These are phyloP conservation scores for Diaporthe aspalathi DNA, from an alignment of 2,329 filamentous ascomycete genomes.

Conservation along the genomic window DNA sequence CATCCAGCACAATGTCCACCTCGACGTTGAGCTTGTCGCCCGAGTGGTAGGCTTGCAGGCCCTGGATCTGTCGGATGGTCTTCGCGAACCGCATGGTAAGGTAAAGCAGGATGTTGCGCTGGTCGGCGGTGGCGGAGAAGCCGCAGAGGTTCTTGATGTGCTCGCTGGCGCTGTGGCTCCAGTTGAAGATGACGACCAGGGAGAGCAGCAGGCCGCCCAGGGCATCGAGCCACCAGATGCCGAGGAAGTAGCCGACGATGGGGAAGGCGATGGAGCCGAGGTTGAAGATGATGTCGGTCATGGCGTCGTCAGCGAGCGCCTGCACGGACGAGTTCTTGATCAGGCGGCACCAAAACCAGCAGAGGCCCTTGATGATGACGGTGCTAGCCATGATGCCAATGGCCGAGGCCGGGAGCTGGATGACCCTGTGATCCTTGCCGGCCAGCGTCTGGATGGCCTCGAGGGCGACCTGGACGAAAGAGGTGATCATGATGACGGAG, in stretches of 20 bases:
- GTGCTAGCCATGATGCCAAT: slow-evolving; percentile 85
- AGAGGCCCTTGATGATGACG: slow-evolving; percentile 82
- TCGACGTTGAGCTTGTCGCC: slow-evolving; percentile 86
- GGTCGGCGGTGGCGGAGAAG: slow-evolving; percentile 81
- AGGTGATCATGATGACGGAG: slow-evolving; percentile 87
- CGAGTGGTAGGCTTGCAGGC: slow-evolving; percentile 84
- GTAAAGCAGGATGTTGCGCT: slow-evolving; percentile 88
- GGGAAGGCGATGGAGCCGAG: slow-evolving; percentile 89
- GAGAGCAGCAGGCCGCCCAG: slow-evolving; percentile 84
- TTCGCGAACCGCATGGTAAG: slow-evolving; percentile 94
- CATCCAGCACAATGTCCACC: slow-evolving; percentile 86
- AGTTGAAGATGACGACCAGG: slow-evolving; percentile 81
- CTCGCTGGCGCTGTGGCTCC: slow-evolving; percentile 77
- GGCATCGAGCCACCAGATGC: slow-evolving; percentile 86
- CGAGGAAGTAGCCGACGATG: slow-evolving; percentile 79
- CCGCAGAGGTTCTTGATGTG: slow-evolving; percentile 87
- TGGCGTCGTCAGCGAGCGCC: slow-evolving; percentile 66
- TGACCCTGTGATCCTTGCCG: slow-evolving; percentile 71
- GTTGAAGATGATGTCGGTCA: slow-evolving; percentile 83
- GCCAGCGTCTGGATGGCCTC: slow-evolving; percentile 75
- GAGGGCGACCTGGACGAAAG: slow-evolving; percentile 81
- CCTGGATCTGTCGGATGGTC: slow-evolving; percentile 87
- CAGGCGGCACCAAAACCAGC: slow-evolving; percentile 89
- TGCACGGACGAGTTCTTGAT: slow-evolving; percentile 89
- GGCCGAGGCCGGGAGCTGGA: slow-evolving; percentile 79